A percentile compares a stretch with the other conserved stretches of the same genome.
Conservation (phyloP, 352 stramenopile genomes). For the Saprolegnia parasitica region DNA sequence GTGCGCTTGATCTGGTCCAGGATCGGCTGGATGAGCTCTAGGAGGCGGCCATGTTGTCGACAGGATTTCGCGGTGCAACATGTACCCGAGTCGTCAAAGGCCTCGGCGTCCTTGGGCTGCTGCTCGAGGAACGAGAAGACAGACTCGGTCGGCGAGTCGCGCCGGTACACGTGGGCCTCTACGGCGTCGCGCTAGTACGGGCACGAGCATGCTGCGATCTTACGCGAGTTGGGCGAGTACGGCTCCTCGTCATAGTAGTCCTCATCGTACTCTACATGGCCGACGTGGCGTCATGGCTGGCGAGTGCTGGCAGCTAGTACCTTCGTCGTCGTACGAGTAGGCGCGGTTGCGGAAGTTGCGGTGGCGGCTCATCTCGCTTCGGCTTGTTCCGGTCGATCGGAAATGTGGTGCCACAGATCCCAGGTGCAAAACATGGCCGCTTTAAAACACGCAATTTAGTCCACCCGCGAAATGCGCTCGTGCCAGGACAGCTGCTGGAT, state of each 20-base stretch:
- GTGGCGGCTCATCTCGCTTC: conserved; percentile 67
- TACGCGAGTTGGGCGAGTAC: conserved; percentile 61
- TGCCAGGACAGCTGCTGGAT: too few species aligned
- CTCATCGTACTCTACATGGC: conserved; percentile 40
- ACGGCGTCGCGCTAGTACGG: conserved; percentile 4
- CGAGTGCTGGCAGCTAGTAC: conserved; percentile 30
- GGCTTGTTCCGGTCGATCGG: neutral
- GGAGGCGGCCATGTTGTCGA: conserved; percentile 21
- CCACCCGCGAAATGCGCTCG: too few species aligned
- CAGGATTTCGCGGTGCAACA: neutral
- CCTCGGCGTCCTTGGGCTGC: conserved; percentile 27
- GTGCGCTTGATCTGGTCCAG: conserved; percentile 53
- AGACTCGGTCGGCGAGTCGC: conserved; percentile 71
- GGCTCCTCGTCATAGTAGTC: conserved; percentile 56
- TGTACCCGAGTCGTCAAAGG: conserved; percentile 26
- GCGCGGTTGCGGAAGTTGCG: conserved; percentile 81
- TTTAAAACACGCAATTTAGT: conserved; percentile 5
- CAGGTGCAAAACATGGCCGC: neutral
- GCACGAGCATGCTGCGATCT: conserved; percentile 12
- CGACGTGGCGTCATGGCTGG: neutral
- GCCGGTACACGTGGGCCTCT: conserved; percentile 81
- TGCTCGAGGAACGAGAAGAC: conserved; percentile 78
- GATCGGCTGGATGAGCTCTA: conserved; percentile 30
- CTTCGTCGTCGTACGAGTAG: conserved; percentile 87
- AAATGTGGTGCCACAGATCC: neutral